Evolutionary conservation across 2,329 filamentous ascomycete species (phyloP).

Genomic region (Thelonectria olida): DNA sequence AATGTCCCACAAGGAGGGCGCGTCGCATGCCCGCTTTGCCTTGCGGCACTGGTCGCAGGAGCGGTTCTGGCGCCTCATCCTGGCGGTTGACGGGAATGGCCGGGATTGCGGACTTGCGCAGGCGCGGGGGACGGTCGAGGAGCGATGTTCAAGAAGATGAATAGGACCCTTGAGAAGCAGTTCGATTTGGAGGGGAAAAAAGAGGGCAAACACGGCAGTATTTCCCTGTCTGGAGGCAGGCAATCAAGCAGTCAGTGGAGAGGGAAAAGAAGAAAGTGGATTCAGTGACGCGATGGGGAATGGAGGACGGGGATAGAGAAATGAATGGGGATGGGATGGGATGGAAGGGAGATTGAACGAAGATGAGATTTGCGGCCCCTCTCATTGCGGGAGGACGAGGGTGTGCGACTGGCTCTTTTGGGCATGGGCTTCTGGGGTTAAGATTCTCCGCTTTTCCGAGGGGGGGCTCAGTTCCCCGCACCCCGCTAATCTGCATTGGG

Average conservation of each 20-base stretch:
- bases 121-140: not conserved
- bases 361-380: slow-evolving; percentile 38
- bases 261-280: slow-evolving; percentile 19
- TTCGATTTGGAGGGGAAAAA: slow-evolving; percentile 1
- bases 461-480: slow-evolving; percentile 40
- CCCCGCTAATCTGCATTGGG: slow-evolving; percentile 34
- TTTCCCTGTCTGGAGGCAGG: slow-evolving; percentile 15
- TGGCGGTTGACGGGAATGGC: slow-evolving; percentile 18
- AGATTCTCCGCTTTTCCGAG: slow-evolving; percentile 40
- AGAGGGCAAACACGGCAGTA: slow-evolving; percentile 7
- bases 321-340: slow-evolving; percentile 21
- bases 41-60: slow-evolving; percentile 43
- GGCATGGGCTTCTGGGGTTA: slow-evolving; percentile 27
- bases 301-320: slow-evolving; percentile 21
- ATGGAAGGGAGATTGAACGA: slow-evolving; percentile 30
- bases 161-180: not conserved
- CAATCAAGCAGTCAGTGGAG: slow-evolving; percentile 14
- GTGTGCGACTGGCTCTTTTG: slow-evolving; percentile 10
- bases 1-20: slow-evolving; percentile 41
- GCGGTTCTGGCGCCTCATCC: slow-evolving; percentile 41
- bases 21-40: slow-evolving; percentile 42
- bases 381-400: slow-evolving; percentile 21
- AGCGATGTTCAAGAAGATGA: not conserved
- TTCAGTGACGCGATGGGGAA: slow-evolving; percentile 23
- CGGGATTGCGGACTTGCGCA: slow-evolving; percentile 3